Evolutionary conservation across 805 yeast species (phyloP).

Genomic region (Starmerella roubikii): DNA sequence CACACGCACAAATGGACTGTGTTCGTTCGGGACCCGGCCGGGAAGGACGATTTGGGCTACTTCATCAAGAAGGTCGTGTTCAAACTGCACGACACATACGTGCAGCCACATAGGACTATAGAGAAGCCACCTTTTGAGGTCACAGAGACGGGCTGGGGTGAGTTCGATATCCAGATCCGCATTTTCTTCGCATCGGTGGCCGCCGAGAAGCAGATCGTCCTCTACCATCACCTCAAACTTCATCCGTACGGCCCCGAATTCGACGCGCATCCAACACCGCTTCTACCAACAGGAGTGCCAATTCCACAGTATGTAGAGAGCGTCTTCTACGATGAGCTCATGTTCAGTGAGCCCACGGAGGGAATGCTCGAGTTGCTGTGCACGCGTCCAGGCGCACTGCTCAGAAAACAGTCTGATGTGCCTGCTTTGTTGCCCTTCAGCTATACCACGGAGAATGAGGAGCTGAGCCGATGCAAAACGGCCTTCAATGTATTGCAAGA

Average conservation of each 20-base stretch:
- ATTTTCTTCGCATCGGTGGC: conserved; percentile 77
- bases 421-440: conserved; percentile 27
- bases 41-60: conserved; percentile 59
- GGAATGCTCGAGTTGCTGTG: conserved; percentile 68
- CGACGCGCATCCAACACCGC: conserved; percentile 14
- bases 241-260: conserved; percentile 58
- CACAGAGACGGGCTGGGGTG: conserved; percentile 99
- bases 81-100: conserved; percentile 89
- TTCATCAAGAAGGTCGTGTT: conserved; percentile 82
- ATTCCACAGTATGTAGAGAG: conserved; percentile 38
- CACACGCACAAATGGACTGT: conserved; percentile 96
- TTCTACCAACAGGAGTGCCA: conserved; percentile 19
- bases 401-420: conserved; percentile 27
- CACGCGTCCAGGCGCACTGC: conserved; percentile 27
- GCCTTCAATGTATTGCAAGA: conserved; percentile 34
- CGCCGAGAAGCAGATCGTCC: conserved; percentile 70
- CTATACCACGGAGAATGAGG: conserved; percentile 48
- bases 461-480: conserved; percentile 40
- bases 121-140: conserved; percentile 90
- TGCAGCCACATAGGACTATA: conserved; percentile 68
- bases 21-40: conserved; percentile 68
- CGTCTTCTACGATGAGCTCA: conserved; percentile 72
- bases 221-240: conserved; percentile 79
- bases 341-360: conserved; percentile 93
- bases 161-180: conserved; percentile 82